Evolutionary conservation across 202 grass and related monocot species (phyloP).

Genomic region (Zoysia matrella): DNA sequence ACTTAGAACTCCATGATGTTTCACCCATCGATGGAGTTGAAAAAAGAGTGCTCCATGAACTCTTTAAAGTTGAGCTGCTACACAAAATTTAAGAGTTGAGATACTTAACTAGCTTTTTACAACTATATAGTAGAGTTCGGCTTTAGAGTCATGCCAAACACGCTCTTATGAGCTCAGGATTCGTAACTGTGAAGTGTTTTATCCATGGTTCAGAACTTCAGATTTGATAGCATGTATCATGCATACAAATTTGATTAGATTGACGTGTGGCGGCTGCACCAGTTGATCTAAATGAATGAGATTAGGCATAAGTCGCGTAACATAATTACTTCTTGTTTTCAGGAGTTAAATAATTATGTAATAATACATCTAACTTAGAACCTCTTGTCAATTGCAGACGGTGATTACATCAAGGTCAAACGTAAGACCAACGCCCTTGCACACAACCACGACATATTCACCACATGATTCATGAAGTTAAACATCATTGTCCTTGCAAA

Average conservation of each 20-base stretch:
- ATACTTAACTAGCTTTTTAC: too few species aligned
- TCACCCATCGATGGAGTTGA: too few species aligned
- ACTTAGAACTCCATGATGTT: too few species aligned
- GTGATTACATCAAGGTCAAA: constrained; percentile 51
- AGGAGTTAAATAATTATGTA: neutral
- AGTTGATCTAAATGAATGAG: neutral
- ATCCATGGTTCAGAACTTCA: neutral
- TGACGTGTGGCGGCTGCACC: neutral
- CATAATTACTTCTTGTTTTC: neutral
- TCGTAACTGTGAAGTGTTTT: neutral
- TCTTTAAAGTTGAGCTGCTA: too few species aligned
- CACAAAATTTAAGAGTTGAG: too few species aligned
- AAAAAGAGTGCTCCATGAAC: too few species aligned
- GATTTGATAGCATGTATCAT: too few species aligned
- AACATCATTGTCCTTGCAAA: neutral
- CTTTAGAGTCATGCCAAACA: too few species aligned
- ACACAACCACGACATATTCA: neutral
- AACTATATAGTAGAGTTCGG: too few species aligned
- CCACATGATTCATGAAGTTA: constrained; percentile 3
- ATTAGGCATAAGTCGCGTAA: neutral
- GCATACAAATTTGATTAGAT: neutral
- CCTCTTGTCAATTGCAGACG: constrained; percentile 37
- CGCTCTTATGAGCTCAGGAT: neutral
- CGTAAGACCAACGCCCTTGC: constrained; percentile 33
- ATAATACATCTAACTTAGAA: constrained; percentile 10